phyloP scores from a whole-genome alignment of 1,139 yeast genomes.

The Hyphopichia burtonii region DNA sequence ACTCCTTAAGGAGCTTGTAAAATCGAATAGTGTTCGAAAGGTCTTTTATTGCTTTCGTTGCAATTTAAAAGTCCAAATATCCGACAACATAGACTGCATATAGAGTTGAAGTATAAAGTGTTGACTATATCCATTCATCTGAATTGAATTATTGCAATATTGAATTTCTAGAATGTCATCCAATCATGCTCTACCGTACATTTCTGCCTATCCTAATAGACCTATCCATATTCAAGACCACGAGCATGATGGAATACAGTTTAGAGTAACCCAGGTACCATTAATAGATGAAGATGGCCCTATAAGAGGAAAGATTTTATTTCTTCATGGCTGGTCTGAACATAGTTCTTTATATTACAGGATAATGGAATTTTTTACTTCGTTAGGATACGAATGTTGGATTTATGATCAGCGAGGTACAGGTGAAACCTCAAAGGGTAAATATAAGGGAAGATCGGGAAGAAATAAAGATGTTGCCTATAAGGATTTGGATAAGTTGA shows the following conservation, averaged over 20 bases:
- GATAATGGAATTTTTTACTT: conserved; percentile 17
- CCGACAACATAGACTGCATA: too few relatives aligned
- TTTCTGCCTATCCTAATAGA: not conserved
- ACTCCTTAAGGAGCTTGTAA: too few relatives aligned
- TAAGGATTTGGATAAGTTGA: conserved; percentile 18
- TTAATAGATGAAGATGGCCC: not conserved
- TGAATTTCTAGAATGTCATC: not conserved
- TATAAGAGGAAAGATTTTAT: conserved; percentile 13
- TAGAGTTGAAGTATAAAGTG: too few relatives aligned
- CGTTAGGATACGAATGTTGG: conserved; percentile 17
- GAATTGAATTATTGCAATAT: too few relatives aligned
- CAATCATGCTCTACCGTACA: not conserved
- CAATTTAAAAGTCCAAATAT: too few relatives aligned
- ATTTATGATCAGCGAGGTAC: conserved; percentile 22
- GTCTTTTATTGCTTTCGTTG: too few relatives aligned
- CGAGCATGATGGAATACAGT: not conserved
- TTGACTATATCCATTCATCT: too few relatives aligned
- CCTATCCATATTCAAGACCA: not conserved
- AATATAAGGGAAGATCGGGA: conserved; percentile 16
- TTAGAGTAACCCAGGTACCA: not conserved
- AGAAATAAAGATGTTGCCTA: conserved; percentile 10
- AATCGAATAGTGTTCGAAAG: too few relatives aligned
- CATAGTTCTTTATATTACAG: conserved; percentile 17
- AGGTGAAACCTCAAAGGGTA: conserved; percentile 20
- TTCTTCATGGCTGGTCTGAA: conserved; percentile 26